phyloP scores from a whole-genome alignment of 2,329 filamentous ascomycete genomes.

The Beauveria sp. region DNA sequence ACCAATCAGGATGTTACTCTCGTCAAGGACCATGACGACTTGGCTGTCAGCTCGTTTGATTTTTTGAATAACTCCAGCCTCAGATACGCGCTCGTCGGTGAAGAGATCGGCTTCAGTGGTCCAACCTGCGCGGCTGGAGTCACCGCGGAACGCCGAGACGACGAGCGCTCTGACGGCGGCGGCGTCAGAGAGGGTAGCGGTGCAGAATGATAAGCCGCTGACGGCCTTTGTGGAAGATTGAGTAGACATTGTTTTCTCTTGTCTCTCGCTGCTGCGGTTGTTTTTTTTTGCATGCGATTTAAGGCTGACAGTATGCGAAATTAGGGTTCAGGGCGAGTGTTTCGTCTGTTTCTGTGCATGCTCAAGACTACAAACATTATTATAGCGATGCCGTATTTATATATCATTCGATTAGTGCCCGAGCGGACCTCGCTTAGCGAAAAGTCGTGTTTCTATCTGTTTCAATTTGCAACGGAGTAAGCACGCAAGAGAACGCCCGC shows the following conservation, averaged over 20 bases:
- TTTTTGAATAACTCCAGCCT: constrained; percentile 27
- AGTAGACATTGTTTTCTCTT: background rate
- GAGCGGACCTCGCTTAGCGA: too few relatives aligned
- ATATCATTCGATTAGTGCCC: background rate
- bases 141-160: constrained; percentile 37
- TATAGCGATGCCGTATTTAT: background rate
- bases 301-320: too few relatives aligned
- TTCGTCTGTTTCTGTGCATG: background rate
- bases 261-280: too few relatives aligned
- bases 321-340: background rate
- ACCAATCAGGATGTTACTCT: constrained; percentile 22
- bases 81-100: constrained; percentile 35
- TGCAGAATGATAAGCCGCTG: constrained; percentile 20
- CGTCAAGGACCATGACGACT: constrained; percentile 30
- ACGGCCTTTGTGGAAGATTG: background rate
- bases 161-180: constrained; percentile 30
- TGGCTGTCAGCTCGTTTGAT: constrained; percentile 29
- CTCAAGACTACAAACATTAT: background rate
- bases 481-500: background rate
- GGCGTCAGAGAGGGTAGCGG: constrained; percentile 27
- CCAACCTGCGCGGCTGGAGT: constrained; percentile 33
- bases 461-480: background rate
- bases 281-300: background rate
- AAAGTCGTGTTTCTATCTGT: background rate
- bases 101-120: constrained; percentile 40